Base-by-base conservation (phyloP, 73 alveolate genomes). In the Paramecium tetraurelia region DNA sequence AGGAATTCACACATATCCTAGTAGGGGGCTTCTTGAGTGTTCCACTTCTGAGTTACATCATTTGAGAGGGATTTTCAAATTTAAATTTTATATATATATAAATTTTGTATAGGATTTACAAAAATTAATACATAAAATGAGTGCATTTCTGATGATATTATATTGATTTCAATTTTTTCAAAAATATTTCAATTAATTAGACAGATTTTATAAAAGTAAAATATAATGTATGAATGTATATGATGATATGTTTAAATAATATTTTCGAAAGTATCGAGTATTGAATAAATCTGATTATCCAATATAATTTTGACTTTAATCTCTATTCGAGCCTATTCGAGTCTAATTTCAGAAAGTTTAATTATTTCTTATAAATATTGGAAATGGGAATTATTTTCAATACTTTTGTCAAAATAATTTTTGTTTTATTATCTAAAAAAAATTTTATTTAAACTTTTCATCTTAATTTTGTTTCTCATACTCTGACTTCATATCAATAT, bases 1-100 rank as follows among this genome's bases (percentile, higher is more conserved):
- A 72, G 3, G 86, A 11, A 35, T 38, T 14, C 18, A 72, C 18
- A 38, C 38, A 72, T 33, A 9, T 33, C 10, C 86, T 72, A n/a
- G 27, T 14, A 35, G 86, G 86, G 6, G 86, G 59, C 18, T 72
- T n/a, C 59, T 72, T 72, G n/a, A 72, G 33, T 16, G 36, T 22
- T 35, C 86, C 86, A 72, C 86, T 72, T 40, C 86, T 72, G 14
- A 72, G 35, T 72, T 72, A 72, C 57, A 72, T 72, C 11, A 53
- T 63, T 63, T 63, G 41, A 33, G 84, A 63, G 84, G 84, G 50
- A 14, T 22, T 63, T 63, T 63, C 24, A 12, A 63, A 63, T 12
- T 63, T 63, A 12, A 63, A 63, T 16, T 53, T n/a, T 50, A 12
- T 50, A 50, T 40, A 40, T 53, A 53, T 53, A 53, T 40, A n/a